phyloP scores from a whole-genome alignment of 2,329 filamentous ascomycete species.

The Colletotrichum phormii region DNA sequence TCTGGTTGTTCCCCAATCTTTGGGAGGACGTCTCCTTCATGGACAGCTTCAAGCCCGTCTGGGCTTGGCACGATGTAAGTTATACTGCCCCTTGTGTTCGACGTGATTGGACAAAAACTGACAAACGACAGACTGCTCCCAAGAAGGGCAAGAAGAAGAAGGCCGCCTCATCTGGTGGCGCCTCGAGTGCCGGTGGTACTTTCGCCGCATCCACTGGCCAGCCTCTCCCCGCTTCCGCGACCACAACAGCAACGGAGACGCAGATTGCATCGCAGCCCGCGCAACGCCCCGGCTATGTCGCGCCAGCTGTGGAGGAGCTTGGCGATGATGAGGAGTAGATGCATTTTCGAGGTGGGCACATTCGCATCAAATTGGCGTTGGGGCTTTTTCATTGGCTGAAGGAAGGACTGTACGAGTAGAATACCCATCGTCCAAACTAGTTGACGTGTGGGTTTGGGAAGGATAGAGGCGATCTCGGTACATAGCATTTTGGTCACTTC shows the following conservation, averaged over 20 bases:
- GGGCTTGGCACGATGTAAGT: constrained; percentile 97
- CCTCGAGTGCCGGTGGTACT: constrained; percentile 50
- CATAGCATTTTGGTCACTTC: background rate
- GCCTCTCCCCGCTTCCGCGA: constrained; percentile 63
- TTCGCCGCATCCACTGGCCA: constrained; percentile 67
- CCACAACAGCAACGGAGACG: constrained; percentile 67
- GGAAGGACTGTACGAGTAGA: constrained; percentile 24
- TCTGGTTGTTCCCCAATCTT: constrained; percentile 98
- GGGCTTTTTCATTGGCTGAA: constrained; percentile 11
- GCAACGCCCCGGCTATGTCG: constrained; percentile 56
- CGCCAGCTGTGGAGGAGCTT: constrained; percentile 66
- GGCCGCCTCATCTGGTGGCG: constrained; percentile 47
- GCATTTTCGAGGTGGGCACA: background rate
- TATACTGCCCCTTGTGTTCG: background rate
- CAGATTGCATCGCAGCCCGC: constrained; percentile 59
- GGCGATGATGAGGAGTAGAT: constrained; percentile 61
- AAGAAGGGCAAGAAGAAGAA: constrained; percentile 71
- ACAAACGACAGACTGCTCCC: constrained; percentile 47
- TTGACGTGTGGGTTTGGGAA: constrained; percentile 12
- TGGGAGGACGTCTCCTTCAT: constrained; percentile 99
- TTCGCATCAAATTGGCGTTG: constrained; percentile 34
- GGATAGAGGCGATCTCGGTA: background rate
- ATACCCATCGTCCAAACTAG: constrained; percentile 22
- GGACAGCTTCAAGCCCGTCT: constrained; percentile 94
- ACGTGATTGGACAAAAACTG: background rate